A percentile compares a stretch with the other conserved stretches of the same genome.
Conservation (phyloP, 192 early-diverging fungal species). For the Linderina pennispora region DNA sequence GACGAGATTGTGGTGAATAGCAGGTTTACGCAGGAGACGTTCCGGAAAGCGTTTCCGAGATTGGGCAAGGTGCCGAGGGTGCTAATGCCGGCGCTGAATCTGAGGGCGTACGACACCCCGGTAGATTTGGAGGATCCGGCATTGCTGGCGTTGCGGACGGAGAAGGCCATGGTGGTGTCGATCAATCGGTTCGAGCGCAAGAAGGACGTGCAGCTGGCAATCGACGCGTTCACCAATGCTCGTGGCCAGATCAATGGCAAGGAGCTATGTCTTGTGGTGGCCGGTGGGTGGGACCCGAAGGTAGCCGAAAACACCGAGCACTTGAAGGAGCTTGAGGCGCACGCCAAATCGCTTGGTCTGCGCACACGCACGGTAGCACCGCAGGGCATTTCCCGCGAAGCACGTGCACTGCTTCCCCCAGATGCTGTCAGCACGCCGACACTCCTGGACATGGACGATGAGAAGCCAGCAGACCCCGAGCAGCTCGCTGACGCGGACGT, state of each 20-base stretch:
- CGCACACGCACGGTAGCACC: slow-evolving; percentile 30
- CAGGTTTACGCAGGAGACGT: slow-evolving; percentile 73
- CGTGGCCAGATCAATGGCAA: slow-evolving; percentile 26
- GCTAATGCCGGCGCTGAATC: slow-evolving; percentile 78
- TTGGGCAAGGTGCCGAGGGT: slow-evolving; percentile 62
- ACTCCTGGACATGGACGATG: neutral
- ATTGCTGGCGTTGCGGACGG: slow-evolving; percentile 33
- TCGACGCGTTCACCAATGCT: slow-evolving; percentile 64
- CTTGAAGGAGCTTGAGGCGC: slow-evolving; percentile 59
- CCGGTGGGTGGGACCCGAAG: slow-evolving; percentile 84
- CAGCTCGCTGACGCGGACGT: slow-evolving; percentile 52
- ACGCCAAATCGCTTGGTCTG: slow-evolving; percentile 46
- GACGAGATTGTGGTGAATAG: slow-evolving; percentile 93
- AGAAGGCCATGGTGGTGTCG: slow-evolving; percentile 50
- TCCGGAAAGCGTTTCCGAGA: slow-evolving; percentile 61
- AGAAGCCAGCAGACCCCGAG: neutral
- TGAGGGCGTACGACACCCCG: slow-evolving; percentile 60
- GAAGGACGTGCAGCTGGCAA: slow-evolving; percentile 79
- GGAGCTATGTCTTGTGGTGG: slow-evolving; percentile 56
- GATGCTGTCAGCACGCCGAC: slow-evolving; percentile 6
- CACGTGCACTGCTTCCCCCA: slow-evolving; percentile 11
- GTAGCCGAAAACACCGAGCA: slow-evolving; percentile 86
- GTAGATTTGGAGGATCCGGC: slow-evolving; percentile 51
- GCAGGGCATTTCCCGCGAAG: neutral
- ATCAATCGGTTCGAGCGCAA: slow-evolving; percentile 98